These are phyloP conservation scores for Epichloe baconii DNA, from an alignment of 2,329 filamentous ascomycete species.

Conservation along the genomic window DNA sequence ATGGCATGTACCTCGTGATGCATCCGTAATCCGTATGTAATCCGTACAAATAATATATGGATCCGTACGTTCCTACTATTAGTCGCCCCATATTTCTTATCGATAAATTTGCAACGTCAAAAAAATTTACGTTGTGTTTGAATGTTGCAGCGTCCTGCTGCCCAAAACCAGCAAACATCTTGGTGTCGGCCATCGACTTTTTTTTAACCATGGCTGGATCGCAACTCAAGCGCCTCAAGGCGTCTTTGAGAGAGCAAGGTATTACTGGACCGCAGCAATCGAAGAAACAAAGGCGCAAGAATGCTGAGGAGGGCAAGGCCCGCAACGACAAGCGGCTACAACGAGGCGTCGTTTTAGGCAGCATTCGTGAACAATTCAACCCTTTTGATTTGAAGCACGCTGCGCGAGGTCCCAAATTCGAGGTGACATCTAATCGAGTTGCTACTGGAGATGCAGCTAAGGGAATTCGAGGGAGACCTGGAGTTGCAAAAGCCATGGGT, in stretches of 20 bases:
- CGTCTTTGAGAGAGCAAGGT: constrained; percentile 77
- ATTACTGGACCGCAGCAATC: constrained; percentile 85
- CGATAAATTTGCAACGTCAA: constrained; percentile 6
- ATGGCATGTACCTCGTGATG: not conserved
- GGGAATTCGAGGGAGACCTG: constrained; percentile 60
- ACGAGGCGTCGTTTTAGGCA: constrained; percentile 63
- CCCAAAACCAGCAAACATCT: constrained; percentile 7
- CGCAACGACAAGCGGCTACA: constrained; percentile 62
- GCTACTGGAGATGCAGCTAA: constrained; percentile 37
- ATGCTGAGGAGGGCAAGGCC: constrained; percentile 50
- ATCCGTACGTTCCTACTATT: not conserved
- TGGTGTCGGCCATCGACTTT: not conserved
- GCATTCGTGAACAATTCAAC: constrained; percentile 92
- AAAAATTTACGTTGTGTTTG: constrained; percentile 1
- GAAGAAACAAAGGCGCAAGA: constrained; percentile 81
- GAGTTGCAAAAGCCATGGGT: constrained; percentile 70
- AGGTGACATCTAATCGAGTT: constrained; percentile 58
- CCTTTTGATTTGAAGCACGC: constrained; percentile 88
- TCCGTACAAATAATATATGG: no score
- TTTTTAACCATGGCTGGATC: constrained; percentile 68
- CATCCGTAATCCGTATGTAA: no score
- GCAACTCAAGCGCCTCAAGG: constrained; percentile 90
- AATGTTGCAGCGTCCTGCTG: not conserved
- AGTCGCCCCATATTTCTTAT: constrained; percentile 5
- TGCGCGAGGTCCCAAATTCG: constrained; percentile 67